Conservation (phyloP, 2,329 filamentous ascomycete genomes). For the Bipolaris bicolor region DNA sequence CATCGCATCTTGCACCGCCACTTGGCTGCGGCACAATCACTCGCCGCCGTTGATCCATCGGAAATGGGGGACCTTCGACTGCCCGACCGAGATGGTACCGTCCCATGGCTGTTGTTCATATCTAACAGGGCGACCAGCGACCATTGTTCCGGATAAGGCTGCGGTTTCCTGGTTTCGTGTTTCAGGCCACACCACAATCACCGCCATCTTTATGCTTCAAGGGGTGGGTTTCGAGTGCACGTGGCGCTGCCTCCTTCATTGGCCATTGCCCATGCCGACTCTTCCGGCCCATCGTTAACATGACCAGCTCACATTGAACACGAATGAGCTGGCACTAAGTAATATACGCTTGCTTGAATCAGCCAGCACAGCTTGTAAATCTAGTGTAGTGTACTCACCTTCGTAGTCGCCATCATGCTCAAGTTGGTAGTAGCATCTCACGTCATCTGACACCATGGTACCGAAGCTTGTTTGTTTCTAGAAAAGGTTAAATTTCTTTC, state of each 20-base stretch:
- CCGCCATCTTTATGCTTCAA: conserved; percentile 13
- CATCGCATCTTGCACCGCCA: conserved; percentile 4
- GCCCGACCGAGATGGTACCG: neutral
- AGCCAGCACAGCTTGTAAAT: too few species aligned
- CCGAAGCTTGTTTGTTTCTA: too few species aligned
- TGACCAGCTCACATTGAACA: neutral
- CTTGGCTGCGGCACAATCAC: neutral
- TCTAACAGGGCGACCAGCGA: too few species aligned
- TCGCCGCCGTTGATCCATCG: neutral
- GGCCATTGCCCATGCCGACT: conserved; percentile 4
- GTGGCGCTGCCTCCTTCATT: neutral
- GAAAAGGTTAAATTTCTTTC: too few species aligned
- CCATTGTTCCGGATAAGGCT: conserved; percentile 3
- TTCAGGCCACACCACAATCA: conserved; percentile 9
- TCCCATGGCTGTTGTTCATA: too few species aligned
- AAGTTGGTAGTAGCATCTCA: too few species aligned
- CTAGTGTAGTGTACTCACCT: too few species aligned
- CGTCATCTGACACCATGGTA: too few species aligned
- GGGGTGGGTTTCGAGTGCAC: neutral
- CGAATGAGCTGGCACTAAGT: too few species aligned
- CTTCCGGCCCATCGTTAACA: neutral
- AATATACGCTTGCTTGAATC: too few species aligned
- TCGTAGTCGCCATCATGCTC: too few species aligned
- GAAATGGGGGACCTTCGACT: neutral
- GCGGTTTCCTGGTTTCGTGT: conserved; percentile 8